Percentiles rank a stretch among this genome's conserved stretches.
Conservation (phyloP, 768 basidiomycete species). For the Glaciozyma martinii region DNA sequence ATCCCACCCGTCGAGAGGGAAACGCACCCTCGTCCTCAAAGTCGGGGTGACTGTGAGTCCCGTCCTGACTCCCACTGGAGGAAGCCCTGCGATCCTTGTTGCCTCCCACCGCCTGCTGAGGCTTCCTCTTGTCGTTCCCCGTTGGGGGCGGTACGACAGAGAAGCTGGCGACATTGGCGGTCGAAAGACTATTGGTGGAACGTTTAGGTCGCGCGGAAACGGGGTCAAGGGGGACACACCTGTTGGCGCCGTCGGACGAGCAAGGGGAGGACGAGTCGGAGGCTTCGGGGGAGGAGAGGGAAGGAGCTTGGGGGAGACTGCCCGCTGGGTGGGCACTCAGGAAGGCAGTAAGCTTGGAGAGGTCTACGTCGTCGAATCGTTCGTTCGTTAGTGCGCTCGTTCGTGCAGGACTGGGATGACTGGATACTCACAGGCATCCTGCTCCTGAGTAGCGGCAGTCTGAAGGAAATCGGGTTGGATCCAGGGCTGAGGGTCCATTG, state of each 20-base stretch:
- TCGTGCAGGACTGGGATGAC: too few relatives aligned
- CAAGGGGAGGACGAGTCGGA: not conserved
- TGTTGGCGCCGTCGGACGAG: not conserved
- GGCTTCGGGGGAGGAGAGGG: not conserved
- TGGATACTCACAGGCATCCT: too few relatives aligned
- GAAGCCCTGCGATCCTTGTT: not conserved
- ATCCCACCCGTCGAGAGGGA: not conserved
- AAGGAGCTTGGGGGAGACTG: not conserved
- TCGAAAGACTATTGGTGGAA: too few relatives aligned
- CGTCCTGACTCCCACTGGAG: not conserved
- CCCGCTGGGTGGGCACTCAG: not conserved
- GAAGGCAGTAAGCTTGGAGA: not conserved
- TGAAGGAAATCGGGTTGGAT: too few relatives aligned
- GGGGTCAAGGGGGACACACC: not conserved
- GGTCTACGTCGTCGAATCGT: not conserved
- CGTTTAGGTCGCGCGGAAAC: not conserved
- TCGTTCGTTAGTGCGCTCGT: too few relatives aligned
- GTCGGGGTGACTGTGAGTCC: not conserved
- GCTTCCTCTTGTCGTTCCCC: not conserved
- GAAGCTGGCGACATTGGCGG: not conserved
- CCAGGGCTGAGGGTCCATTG: too few relatives aligned
- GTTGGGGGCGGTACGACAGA: not conserved
- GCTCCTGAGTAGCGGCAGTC: too few relatives aligned
- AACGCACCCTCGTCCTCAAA: slow-evolving; percentile 16
- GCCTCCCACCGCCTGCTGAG: not conserved